These are phyloP conservation scores for Pseudocercospora fijiensis DNA, from an alignment of 2,329 filamentous ascomycete genomes.

Conservation along the genomic window DNA sequence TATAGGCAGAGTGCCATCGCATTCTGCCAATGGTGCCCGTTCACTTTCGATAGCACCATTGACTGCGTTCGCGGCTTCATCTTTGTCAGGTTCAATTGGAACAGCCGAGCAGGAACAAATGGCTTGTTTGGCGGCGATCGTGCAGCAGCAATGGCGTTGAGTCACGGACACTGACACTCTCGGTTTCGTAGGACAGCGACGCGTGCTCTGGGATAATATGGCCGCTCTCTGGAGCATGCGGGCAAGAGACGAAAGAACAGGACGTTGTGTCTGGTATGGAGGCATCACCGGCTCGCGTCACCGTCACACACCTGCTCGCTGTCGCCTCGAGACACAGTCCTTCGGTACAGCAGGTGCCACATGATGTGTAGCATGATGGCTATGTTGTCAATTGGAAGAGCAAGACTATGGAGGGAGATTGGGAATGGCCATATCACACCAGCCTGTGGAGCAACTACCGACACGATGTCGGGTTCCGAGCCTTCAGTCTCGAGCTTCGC, in stretches of 20 bases:
- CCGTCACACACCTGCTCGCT: not conserved
- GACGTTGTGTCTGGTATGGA: not conserved
- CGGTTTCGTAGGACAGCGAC: not conserved
- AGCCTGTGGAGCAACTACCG: not conserved
- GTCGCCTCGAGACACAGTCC: not conserved
- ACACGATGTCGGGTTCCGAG: not conserved
- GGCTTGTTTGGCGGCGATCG: not conserved
- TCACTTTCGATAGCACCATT: not conserved
- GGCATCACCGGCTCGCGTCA: not conserved
- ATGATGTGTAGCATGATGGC: not conserved
- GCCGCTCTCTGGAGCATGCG: not conserved
- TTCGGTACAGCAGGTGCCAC: not conserved
- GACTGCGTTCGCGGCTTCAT: too few relatives aligned
- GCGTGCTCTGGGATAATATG: not conserved
- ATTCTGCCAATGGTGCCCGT: not conserved
- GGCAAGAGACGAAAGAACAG: not conserved
- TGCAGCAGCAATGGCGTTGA: not conserved
- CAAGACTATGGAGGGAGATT: not conserved
- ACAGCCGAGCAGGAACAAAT: too few relatives aligned
- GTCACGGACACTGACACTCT: not conserved
- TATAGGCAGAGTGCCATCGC: not conserved
- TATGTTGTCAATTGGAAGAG: not conserved
- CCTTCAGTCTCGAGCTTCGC: not conserved
- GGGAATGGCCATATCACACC: not conserved
- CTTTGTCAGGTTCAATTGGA: too few relatives aligned